A percentile compares a stretch with the other conserved stretches of the same genome.
Evolutionary conservation across 805 yeast genomes (phyloP).

Genomic region (Trichomonascus vanleenenianus): DNA sequence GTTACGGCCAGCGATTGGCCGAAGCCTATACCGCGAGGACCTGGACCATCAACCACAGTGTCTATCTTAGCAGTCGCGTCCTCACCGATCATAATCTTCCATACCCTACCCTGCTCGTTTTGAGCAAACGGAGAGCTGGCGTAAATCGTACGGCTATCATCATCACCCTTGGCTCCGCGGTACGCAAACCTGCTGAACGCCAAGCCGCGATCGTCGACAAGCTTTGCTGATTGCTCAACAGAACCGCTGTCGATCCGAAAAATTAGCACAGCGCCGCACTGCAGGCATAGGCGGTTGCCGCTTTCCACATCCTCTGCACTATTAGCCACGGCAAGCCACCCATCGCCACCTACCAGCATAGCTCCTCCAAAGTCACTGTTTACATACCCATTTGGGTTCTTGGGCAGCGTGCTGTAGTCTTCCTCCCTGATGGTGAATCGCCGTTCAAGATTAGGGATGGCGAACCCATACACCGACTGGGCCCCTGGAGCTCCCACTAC

Average conservation of each 20-base stretch:
- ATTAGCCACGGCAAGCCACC: conserved; percentile 25
- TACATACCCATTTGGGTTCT: conserved; percentile 2
- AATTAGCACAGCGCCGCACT: conserved; percentile 37
- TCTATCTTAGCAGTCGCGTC: no score
- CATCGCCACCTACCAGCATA: conserved; percentile 18
- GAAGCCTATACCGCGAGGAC: no score
- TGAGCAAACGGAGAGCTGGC: no score
- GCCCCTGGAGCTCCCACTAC: conserved; percentile 35
- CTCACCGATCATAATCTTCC: no score
- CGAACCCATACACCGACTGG: conserved; percentile 33
- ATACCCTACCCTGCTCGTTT: no score
- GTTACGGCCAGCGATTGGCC: no score
- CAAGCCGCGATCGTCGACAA: conserved; percentile 11
- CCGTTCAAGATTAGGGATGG: conserved; percentile 15
- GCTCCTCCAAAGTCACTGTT: conserved; percentile 23
- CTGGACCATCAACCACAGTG: no score
- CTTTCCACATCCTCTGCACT: conserved; percentile 23
- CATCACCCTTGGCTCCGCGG: no score
- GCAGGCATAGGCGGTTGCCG: conserved; percentile 18
- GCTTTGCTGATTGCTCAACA: conserved; percentile 8
- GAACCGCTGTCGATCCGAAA: conserved; percentile 25
- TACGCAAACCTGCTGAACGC: conserved; percentile 29
- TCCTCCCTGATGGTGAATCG: conserved; percentile 9
- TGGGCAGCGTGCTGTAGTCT: conserved; percentile 7
- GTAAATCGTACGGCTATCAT: no score